phyloP scores from a whole-genome alignment of 805 yeast genomes.

The Candida suzukii region DNA sequence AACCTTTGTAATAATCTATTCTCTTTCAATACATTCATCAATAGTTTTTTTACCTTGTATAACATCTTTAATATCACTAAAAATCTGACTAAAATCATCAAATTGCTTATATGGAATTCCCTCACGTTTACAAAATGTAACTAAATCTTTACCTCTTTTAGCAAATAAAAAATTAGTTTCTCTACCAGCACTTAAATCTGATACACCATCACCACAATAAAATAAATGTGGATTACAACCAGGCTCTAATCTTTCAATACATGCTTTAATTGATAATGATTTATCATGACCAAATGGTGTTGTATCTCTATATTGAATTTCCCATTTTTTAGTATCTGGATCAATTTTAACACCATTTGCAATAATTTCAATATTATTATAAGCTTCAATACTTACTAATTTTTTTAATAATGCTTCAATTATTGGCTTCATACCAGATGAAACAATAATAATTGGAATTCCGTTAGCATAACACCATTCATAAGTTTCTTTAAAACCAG shows the following conservation, averaged over 20 bases:
- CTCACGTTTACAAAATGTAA: slow-evolving; percentile 75
- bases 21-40: slow-evolving; percentile 29
- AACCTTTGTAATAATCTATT: neutral
- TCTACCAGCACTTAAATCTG: slow-evolving; percentile 90
- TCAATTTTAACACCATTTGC: slow-evolving; percentile 63
- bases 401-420: slow-evolving; percentile 69
- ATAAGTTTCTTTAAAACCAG: slow-evolving; percentile 81
- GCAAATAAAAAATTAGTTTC: slow-evolving; percentile 94
- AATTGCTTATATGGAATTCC: slow-evolving; percentile 82
- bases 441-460: slow-evolving; percentile 81
- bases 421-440: slow-evolving; percentile 91
- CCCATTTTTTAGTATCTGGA: slow-evolving; percentile 61
- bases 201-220: slow-evolving; percentile 97
- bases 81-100: slow-evolving; percentile 67
- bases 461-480: slow-evolving; percentile 65
- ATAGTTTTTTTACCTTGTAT: slow-evolving; percentile 33
- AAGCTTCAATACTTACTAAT: slow-evolving; percentile 66
- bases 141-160: slow-evolving; percentile 83
- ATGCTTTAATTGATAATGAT: slow-evolving; percentile 65
- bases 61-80: slow-evolving; percentile 49
- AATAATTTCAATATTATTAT: slow-evolving; percentile 66
- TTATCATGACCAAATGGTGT: slow-evolving; percentile 94
- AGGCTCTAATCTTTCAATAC: slow-evolving; percentile 23
- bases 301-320: slow-evolving; percentile 78
- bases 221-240: slow-evolving; percentile 56